Evolutionary conservation across 306 rosid species (phyloP).

Genomic region (Comarum palustre): DNA sequence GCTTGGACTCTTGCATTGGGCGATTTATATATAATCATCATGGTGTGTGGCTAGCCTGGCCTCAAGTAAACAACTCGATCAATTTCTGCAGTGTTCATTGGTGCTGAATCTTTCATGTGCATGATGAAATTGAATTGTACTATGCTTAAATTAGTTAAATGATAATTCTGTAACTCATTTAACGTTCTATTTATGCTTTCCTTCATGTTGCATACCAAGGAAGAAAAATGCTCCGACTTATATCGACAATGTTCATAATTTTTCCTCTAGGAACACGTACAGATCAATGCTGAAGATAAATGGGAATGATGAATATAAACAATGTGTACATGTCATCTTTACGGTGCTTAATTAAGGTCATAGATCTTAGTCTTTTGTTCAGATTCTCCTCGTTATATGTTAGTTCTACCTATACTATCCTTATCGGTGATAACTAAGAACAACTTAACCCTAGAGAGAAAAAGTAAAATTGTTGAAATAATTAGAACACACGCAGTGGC

Average conservation of each 20-base stretch:
- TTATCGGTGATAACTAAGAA: too few relatives aligned
- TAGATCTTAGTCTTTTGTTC: too few relatives aligned
- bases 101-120: slow-evolving; percentile 46
- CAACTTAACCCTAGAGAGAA: too few relatives aligned
- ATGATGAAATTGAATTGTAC: neutral
- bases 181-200: neutral
- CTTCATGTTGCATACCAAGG: neutral
- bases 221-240: neutral
- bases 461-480: neutral
- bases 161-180: neutral
- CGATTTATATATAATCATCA: neutral
- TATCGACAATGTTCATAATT: neutral
- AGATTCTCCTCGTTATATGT: too few relatives aligned
- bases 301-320: too few relatives aligned
- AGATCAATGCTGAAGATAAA: too few relatives aligned
- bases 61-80: slow-evolving; percentile 14
- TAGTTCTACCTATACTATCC: too few relatives aligned
- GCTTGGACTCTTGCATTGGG: slow-evolving; percentile 26
- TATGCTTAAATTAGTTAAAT: neutral
- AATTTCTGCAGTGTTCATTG: slow-evolving; percentile 10
- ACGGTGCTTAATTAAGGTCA: too few relatives aligned
- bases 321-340: too few relatives aligned
- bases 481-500: neutral
- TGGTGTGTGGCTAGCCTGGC: slow-evolving; percentile 11
- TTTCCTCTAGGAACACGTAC: too few relatives aligned